A percentile compares a stretch with the other conserved stretches of the same genome.
phyloP scores from a whole-genome alignment of 225 moss, liverwort and hornwort species.

The Polytrichum formosum region DNA sequence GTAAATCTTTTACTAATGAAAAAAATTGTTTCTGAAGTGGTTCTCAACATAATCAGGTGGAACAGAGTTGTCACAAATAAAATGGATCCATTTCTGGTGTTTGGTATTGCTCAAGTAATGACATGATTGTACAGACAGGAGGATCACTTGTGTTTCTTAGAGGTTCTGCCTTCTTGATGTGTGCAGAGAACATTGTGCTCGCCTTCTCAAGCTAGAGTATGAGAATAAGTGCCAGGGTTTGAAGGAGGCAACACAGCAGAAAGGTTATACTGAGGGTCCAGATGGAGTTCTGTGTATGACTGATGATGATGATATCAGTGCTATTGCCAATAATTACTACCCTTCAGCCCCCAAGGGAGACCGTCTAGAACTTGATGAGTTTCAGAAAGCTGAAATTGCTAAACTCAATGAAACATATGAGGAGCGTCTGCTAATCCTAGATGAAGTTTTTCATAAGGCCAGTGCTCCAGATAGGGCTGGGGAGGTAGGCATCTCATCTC shows the following conservation, averaged over 20 bases:
- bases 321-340: constrained; percentile 33
- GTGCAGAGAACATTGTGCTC: constrained; percentile 26
- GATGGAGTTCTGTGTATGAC: constrained; percentile 30
- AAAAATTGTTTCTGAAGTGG: not conserved
- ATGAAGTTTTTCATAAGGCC: constrained; percentile 58
- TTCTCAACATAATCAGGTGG: constrained; percentile 1
- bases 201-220: constrained; percentile 40
- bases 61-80: not conserved
- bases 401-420: constrained; percentile 47
- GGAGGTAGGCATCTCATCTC: constrained; percentile 32
- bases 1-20: no score
- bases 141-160: not conserved
- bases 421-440: constrained; percentile 39
- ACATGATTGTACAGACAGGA: not conserved
- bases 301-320: constrained; percentile 30
- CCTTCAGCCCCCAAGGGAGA: constrained; percentile 35
- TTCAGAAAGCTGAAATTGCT: constrained; percentile 50
- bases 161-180: not conserved
- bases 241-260: constrained; percentile 27
- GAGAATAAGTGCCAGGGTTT: constrained; percentile 33
- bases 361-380: constrained; percentile 23
- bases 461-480: constrained; percentile 53
- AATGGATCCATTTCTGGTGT: not conserved
- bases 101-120: not conserved
- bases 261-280: constrained; percentile 14